A percentile compares a stretch with the other conserved stretches of the same genome.
phyloP scores from a whole-genome alignment of 2,329 filamentous ascomycete genomes.

The Cladosporium halotolerans region DNA sequence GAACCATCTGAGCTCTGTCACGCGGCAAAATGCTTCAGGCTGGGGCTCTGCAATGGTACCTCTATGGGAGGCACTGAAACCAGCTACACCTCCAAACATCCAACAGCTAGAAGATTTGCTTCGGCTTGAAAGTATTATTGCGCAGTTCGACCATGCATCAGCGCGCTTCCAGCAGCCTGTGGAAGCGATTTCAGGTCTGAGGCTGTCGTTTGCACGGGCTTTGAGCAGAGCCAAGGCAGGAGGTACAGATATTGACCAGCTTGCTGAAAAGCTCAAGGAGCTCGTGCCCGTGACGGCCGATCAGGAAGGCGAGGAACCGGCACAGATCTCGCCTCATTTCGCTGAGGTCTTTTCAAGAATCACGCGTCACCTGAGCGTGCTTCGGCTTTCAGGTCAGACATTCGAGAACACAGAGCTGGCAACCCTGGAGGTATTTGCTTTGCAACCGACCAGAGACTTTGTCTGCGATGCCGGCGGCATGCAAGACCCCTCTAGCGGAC shows the following conservation, averaged over 20 bases:
- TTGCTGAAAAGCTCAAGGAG: slow-evolving; percentile 14
- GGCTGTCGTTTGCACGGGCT: slow-evolving; percentile 21
- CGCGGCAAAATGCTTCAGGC: neutral
- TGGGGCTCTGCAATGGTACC: slow-evolving; percentile 18
- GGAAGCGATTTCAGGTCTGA: slow-evolving; percentile 21
- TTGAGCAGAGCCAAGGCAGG: slow-evolving; percentile 14
- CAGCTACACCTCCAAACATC: slow-evolving; percentile 43
- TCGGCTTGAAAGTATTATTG: slow-evolving; percentile 40
- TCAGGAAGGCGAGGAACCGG: neutral
- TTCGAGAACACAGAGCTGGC: slow-evolving; percentile 1
- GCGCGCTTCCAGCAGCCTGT: slow-evolving; percentile 21
- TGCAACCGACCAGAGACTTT: neutral
- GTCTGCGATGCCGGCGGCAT: neutral
- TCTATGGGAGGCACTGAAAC: slow-evolving; percentile 60
- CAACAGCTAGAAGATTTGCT: slow-evolving; percentile 35
- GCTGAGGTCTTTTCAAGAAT: neutral
- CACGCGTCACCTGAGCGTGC: neutral
- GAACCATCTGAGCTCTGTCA: neutral
- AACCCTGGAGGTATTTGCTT: slow-evolving; percentile 5
- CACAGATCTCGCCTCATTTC: neutral
- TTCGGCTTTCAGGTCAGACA: slow-evolving; percentile 1
- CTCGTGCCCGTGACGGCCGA: neutral
- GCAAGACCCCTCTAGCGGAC: neutral
- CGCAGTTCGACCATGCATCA: slow-evolving; percentile 36
- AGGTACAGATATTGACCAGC: slow-evolving; percentile 13